Base-by-base conservation (phyloP, 2,329 filamentous ascomycete species). In the Alternaria infectoria region DNA sequence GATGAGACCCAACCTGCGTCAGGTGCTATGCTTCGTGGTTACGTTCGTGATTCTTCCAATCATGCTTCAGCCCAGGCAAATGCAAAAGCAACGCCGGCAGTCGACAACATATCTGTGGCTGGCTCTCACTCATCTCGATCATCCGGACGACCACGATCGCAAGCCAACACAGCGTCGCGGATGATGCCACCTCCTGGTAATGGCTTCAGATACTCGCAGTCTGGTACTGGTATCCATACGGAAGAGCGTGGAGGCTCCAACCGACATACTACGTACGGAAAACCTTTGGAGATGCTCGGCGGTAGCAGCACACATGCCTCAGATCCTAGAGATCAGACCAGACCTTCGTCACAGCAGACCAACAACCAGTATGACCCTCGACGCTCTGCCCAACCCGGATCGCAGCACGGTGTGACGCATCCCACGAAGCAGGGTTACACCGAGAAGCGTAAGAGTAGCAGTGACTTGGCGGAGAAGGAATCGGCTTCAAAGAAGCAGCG, bases 151-250 rank as follows among this genome's bases (percentile, higher is more conserved):
- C 74, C 74, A 2, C 70, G 51, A 56, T 77, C 76, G 2, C 71
- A 71, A 55, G 77, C 76, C 10, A 79, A 79, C 30, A 77, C 71
- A 17, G 72, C 72, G 17, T 77, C 74, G 26, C 67, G 75, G 1
- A 74, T 79, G 62, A 69, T 69, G 60, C 69, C 70, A 6, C 62
- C 69, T 12, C 60, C 47, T 5, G n/a, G 13, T 7, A 56, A 40
- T 3, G 28, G 11, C 15, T 62, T 28, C 6, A 46, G 32, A 21
- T 59, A 21, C 17, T 54, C 44, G 23, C 26, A 50, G 46, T n/a
- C 23, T 19, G 28, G 46, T 47, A 52, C 21, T 19, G 32, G 17
- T 25, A 15, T 4, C 12, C 46, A 30, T 9, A 21, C 12, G 7
- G 15, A 10, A 21, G 10, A 17, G 21, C 32, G 9, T 2, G 47